Conservation (phyloP, 169 alveolate species). For the Plasmodium chabaudi region DNA sequence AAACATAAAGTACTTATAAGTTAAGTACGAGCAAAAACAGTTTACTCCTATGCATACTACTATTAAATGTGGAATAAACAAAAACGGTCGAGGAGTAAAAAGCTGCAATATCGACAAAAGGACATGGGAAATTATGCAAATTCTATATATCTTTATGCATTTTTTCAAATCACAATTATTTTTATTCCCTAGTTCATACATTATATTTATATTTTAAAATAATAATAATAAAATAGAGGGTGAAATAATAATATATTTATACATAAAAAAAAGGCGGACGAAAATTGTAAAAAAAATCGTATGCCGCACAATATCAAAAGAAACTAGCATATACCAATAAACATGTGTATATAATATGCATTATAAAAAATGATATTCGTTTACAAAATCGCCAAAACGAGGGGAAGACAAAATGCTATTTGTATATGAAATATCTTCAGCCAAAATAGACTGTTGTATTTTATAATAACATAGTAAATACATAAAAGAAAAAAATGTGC, state of each 20-base stretch:
- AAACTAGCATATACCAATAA: background rate
- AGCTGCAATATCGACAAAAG: slow-evolving; percentile 49
- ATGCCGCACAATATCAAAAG: background rate
- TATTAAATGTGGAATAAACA: slow-evolving; percentile 53
- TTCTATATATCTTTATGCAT: slow-evolving; percentile 55
- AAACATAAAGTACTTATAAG: slow-evolving; percentile 61
- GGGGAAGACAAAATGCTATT: slow-evolving; percentile 68
- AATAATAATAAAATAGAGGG: slow-evolving; percentile 8
- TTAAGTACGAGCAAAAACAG: slow-evolving; percentile 53
- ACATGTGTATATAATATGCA: too few species aligned
- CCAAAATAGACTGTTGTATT: slow-evolving; percentile 28
- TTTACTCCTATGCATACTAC: slow-evolving; percentile 50
- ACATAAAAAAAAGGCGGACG: background rate
- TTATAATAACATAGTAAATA: slow-evolving; percentile 42
- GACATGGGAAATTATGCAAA: slow-evolving; percentile 55
- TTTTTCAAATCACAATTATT: slow-evolving; percentile 32
- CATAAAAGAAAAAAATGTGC: slow-evolving; percentile 40
- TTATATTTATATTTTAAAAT: slow-evolving; percentile 28
- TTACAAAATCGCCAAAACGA: background rate
- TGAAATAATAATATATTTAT: background rate
- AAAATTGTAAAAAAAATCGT: background rate
- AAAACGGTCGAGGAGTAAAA: slow-evolving; percentile 72
- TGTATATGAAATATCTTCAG: background rate
- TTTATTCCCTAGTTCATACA: slow-evolving; percentile 64
- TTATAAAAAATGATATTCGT: background rate